Conservation (phyloP, 2,329 filamentous ascomycete genomes). For the Pseudogymnoascus sp. region DNA sequence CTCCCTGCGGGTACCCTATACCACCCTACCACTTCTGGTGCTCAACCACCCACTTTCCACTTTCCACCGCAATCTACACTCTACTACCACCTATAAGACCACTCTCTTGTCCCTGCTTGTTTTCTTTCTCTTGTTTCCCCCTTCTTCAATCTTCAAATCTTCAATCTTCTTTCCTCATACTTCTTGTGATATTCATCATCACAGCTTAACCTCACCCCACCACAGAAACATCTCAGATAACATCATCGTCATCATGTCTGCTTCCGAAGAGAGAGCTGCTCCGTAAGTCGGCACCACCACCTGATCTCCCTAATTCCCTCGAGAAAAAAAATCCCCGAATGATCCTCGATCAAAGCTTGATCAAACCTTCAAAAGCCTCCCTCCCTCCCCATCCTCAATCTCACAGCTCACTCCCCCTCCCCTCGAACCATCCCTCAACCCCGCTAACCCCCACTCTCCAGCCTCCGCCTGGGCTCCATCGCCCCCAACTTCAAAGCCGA, state of each 20-base stretch:
- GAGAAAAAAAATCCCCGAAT: not conserved
- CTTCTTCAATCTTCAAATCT: not conserved
- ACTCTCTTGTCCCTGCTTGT: not conserved
- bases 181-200: not conserved
- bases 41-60: not conserved
- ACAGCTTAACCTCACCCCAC: not conserved
- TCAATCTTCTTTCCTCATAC: not conserved
- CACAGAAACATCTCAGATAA: not conserved
- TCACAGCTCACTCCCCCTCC: not conserved
- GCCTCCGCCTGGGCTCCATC: conserved; percentile 55
- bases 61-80: not conserved
- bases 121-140: not conserved
- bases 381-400: not conserved
- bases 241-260: conserved; percentile 4
- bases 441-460: conserved; percentile 23
- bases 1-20: not conserved
- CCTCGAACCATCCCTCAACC: not conserved
- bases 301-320: not conserved
- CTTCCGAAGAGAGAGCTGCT: conserved; percentile 9
- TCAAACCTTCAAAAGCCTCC: not conserved
- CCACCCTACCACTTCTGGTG: not conserved
- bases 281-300: conserved; percentile 9
- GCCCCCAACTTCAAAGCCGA: conserved; percentile 81
- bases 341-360: not conserved
- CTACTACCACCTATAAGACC: not conserved